These are phyloP conservation scores for Aspergillus tamarii DNA, from an alignment of 2,329 filamentous ascomycete genomes.

Conservation along the genomic window DNA sequence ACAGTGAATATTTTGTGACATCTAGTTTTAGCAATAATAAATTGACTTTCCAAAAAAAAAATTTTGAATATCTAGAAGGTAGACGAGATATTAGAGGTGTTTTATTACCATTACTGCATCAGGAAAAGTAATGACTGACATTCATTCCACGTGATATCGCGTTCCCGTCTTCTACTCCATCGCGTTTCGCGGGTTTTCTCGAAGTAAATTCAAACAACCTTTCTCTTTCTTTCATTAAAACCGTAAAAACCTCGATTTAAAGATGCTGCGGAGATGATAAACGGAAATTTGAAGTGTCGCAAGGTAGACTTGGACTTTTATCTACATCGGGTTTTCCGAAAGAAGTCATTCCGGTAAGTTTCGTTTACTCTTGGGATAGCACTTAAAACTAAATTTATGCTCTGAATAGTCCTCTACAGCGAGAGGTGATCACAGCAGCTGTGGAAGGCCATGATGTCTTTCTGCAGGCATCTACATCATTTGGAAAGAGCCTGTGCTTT, in stretches of 20 bases:
- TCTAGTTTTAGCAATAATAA: conserved; percentile 5
- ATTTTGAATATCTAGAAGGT: not conserved
- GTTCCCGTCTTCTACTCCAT: conserved; percentile 14
- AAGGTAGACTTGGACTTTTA: conserved; percentile 72
- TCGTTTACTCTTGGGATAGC: not conserved
- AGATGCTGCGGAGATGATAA: conserved; percentile 36
- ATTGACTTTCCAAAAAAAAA: not conserved
- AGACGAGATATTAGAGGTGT: not conserved
- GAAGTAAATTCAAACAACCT: not conserved
- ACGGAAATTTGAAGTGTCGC: conserved; percentile 28
- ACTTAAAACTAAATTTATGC: not conserved
- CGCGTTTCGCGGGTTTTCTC: conserved; percentile 12
- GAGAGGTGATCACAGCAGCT: conserved; percentile 82
- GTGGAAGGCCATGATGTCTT: conserved; percentile 88
- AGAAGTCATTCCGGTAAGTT: conserved; percentile 69
- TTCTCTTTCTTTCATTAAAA: not conserved
- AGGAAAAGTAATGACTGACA: conserved; percentile 6
- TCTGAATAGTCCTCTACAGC: conserved; percentile 70
- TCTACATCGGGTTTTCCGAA: conserved; percentile 72
- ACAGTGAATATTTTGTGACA: conserved; percentile 10
- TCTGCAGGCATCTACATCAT: conserved; percentile 74
- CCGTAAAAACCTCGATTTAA: not conserved
- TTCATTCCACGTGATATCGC: conserved; percentile 31
- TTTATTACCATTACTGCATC: not conserved
- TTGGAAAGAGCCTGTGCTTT: conserved; percentile 92